Evolutionary conservation across 306 rosid genomes (phyloP).

Genomic region (Trifolium pratense): DNA sequence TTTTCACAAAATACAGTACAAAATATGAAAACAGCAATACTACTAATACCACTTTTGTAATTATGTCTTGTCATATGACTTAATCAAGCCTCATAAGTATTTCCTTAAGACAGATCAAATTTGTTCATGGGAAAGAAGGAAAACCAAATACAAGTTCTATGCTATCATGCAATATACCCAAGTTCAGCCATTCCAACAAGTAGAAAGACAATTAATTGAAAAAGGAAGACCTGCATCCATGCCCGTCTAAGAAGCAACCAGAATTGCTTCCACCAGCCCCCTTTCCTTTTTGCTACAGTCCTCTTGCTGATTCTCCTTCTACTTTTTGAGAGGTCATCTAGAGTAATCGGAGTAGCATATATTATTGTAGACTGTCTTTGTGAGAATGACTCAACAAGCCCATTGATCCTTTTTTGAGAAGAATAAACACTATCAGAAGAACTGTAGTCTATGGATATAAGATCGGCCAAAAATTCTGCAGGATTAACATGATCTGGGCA

Average conservation of each 20-base stretch:
- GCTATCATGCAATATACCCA: conserved; percentile 32
- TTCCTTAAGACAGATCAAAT: conserved; percentile 30
- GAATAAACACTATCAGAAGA: conserved; percentile 84
- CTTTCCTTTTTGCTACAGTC: conserved; percentile 57
- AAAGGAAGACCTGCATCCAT: conserved; percentile 85
- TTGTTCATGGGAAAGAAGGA: background rate
- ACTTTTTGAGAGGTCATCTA: conserved; percentile 52
- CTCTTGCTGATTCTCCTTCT: conserved; percentile 48
- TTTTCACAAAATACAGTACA: conserved; percentile 19
- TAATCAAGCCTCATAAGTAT: conserved; percentile 18
- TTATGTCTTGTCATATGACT: conserved; percentile 32
- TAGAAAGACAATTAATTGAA: background rate
- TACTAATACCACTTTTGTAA: conserved; percentile 7
- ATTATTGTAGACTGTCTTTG: conserved; percentile 58
- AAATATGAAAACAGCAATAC: conserved; percentile 20
- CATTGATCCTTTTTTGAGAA: conserved; percentile 74
- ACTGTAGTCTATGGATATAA: conserved; percentile 89
- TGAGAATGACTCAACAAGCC: conserved; percentile 85
- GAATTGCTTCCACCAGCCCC: conserved; percentile 93
- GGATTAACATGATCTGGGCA: conserved; percentile 92
- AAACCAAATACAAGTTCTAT: conserved; percentile 16
- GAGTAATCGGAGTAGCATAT: conserved; percentile 74
- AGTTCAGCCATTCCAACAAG: conserved; percentile 25
- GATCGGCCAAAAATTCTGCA: conserved; percentile 96
- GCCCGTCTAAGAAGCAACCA: conserved; percentile 90